phyloP scores from a whole-genome alignment of 2,329 filamentous ascomycete genomes.

The Neoarthrinium moseri region DNA sequence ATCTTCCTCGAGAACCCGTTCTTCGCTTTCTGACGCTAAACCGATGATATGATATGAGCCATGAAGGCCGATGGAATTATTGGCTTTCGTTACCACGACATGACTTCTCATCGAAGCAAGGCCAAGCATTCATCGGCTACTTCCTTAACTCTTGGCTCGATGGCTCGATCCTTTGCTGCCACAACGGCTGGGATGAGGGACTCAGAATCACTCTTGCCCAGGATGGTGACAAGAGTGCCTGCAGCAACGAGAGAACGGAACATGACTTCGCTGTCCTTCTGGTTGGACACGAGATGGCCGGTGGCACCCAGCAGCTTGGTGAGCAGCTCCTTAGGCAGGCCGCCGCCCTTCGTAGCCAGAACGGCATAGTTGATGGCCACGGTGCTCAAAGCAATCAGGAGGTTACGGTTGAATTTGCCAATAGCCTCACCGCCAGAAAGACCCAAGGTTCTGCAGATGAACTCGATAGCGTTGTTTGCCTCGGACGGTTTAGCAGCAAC shows the following conservation, averaged over 20 bases:
- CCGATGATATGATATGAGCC: too few relatives aligned
- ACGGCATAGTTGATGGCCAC: conserved; percentile 84
- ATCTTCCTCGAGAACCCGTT: too few relatives aligned
- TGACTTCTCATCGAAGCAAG: conserved; percentile 23
- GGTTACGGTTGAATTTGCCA: conserved; percentile 68
- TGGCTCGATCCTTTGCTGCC: conserved; percentile 39
- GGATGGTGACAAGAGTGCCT: conserved; percentile 70
- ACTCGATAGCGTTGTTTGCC: conserved; percentile 56
- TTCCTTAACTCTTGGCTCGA: conserved; percentile 47
- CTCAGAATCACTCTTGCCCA: conserved; percentile 43
- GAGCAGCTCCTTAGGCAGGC: conserved; percentile 37
- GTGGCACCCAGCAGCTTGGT: conserved; percentile 60
- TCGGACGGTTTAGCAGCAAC: conserved; percentile 58
- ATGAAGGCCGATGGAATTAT: too few relatives aligned
- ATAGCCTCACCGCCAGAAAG: conserved; percentile 45
- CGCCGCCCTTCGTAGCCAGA: conserved; percentile 50
- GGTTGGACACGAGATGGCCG: conserved; percentile 59
- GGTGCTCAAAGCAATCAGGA: conserved; percentile 80
- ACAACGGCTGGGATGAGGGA: conserved; percentile 42
- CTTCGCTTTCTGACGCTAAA: too few relatives aligned
- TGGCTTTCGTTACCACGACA: neutral
- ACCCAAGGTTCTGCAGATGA: conserved; percentile 62
- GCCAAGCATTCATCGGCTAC: conserved; percentile 45
- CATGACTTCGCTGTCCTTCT: conserved; percentile 77
- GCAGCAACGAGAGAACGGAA: conserved; percentile 81